Percentiles rank a stretch among this genome's conserved stretches.
phyloP scores from a whole-genome alignment of 2,329 filamentous ascomycete species.

The Lasiodiplodia hormozganensis region DNA sequence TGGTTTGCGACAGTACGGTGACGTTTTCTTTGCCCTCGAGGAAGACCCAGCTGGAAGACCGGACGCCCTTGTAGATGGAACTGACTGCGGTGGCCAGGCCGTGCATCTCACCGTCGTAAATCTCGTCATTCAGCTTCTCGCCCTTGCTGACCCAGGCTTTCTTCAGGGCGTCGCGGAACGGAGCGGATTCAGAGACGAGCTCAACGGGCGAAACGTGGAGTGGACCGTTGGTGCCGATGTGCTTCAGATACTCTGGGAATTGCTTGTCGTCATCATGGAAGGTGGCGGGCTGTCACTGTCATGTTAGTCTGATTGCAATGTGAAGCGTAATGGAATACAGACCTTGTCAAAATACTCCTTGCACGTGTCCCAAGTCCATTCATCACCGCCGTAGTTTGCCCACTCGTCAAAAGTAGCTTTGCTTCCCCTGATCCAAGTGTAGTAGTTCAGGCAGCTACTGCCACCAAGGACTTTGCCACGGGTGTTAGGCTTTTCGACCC shows the following conservation, averaged over 20 bases:
- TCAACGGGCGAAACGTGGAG: conserved; percentile 63
- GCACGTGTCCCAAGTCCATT: conserved; percentile 64
- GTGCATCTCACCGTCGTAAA: too few species aligned
- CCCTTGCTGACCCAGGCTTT: conserved; percentile 63
- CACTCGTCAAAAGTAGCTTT: conserved; percentile 63
- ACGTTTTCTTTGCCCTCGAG: too few species aligned
- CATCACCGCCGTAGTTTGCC: conserved; percentile 53
- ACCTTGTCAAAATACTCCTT: conserved; percentile 59
- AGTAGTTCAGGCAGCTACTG: conserved; percentile 67
- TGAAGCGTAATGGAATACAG: background rate
- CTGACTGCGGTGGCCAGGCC: too few species aligned
- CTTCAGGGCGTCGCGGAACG: conserved; percentile 59
- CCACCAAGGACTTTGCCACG: conserved; percentile 67
- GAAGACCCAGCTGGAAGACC: too few species aligned
- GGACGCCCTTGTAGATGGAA: too few species aligned
- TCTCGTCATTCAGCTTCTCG: conserved; percentile 47
- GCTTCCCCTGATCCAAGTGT: conserved; percentile 67
- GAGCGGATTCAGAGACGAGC: conserved; percentile 58
- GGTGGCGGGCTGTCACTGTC: conserved; percentile 53
- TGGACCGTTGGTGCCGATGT: conserved; percentile 61
- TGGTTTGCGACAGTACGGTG: too few species aligned
- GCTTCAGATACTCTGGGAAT: conserved; percentile 54
- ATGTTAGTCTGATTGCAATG: background rate
- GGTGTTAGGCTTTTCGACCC: conserved; percentile 69
- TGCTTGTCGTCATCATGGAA: conserved; percentile 63